Evolutionary conservation across 2,329 filamentous ascomycete genomes (phyloP).

Genomic region (Ophiostoma angusticollis): DNA sequence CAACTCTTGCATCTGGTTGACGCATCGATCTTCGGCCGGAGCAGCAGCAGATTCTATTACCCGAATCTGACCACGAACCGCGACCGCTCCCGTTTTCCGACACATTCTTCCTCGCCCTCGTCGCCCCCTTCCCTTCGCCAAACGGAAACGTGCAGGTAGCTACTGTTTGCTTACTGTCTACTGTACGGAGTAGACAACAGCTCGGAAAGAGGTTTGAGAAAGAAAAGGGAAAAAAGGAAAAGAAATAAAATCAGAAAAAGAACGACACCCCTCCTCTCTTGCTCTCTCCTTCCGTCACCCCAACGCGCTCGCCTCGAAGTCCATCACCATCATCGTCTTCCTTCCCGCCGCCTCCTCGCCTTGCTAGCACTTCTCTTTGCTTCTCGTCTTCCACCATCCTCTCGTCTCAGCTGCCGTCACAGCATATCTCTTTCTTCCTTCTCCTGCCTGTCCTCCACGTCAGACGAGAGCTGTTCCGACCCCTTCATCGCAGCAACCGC

Average conservation of each 20-base stretch:
- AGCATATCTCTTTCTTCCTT: not conserved
- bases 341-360: conserved; percentile 1
- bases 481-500: not conserved
- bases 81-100: conserved; percentile 5
- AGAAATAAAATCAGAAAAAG: no score
- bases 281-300: not conserved
- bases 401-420: no score
- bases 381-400: not conserved
- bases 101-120: not conserved
- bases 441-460: not conserved
- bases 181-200: not conserved
- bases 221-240: no score
- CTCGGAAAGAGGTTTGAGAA: conserved; percentile 3
- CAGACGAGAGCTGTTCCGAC: not conserved
- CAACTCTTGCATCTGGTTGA: not conserved
- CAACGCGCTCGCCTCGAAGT: conserved; percentile 1
- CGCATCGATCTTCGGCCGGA: not conserved
- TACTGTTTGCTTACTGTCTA: conserved; percentile 5
- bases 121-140: not conserved
- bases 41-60: no score
- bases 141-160: conserved; percentile 4
- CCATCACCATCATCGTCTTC: conserved; percentile 3
- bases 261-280: not conserved
- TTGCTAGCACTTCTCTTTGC: not conserved
- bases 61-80: conserved; percentile 1